Conservation (phyloP, 345 rosid genomes). For the Hibiscus tridactylites region DNA sequence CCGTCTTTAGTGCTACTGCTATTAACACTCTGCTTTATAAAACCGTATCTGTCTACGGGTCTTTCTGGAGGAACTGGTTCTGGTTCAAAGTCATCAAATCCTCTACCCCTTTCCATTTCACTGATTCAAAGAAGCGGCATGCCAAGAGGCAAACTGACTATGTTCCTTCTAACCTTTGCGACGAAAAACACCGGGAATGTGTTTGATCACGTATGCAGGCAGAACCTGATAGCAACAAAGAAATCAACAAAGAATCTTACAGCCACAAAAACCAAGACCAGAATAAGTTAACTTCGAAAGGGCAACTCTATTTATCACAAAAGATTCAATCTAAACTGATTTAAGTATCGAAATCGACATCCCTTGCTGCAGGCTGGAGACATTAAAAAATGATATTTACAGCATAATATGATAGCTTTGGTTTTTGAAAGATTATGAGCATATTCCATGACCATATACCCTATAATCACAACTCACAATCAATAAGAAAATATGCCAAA, state of each 20-base stretch:
- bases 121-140: conserved; percentile 19
- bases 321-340: background rate
- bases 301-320: background rate
- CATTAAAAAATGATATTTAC: background rate
- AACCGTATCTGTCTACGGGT: conserved; percentile 66
- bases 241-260: background rate
- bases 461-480: background rate
- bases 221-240: conserved; percentile 10
- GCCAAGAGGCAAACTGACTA: conserved; percentile 8
- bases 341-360: background rate
- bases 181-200: conserved; percentile 14
- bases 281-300: background rate
- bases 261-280: background rate
- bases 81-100: conserved; percentile 47
- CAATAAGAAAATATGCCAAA: background rate
- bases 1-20: conserved; percentile 37
- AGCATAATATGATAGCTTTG: background rate
- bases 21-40: conserved; percentile 51
- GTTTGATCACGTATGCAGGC: conserved; percentile 3
- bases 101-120: conserved; percentile 59
- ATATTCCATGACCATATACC: background rate
- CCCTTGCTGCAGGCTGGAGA: background rate
- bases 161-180: conserved; percentile 9
- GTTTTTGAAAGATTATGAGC: background rate
- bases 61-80: conserved; percentile 58